These are phyloP conservation scores for Pezicula radicicola DNA, from an alignment of 2,329 filamentous ascomycete genomes.

Conservation along the genomic window DNA sequence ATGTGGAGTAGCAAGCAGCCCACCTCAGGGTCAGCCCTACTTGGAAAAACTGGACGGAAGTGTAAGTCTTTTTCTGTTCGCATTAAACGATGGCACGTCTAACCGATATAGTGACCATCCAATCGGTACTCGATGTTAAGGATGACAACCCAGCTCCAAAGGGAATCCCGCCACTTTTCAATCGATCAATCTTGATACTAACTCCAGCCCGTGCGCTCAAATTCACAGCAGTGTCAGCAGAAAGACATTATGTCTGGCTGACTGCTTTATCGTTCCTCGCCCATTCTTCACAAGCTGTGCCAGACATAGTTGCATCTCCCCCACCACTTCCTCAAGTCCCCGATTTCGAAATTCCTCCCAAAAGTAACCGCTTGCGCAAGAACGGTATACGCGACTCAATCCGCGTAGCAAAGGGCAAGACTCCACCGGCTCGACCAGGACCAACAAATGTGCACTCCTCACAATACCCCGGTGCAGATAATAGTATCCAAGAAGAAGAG, in stretches of 20 bases:
- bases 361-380: conserved; percentile 28
- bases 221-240: conserved; percentile 79
- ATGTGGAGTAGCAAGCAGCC: conserved; percentile 99
- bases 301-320: conserved; percentile 64
- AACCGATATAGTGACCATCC: conserved; percentile 70
- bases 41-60: conserved; percentile 94
- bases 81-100: conserved; percentile 18
- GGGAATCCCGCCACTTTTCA: conserved; percentile 65
- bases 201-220: conserved; percentile 93
- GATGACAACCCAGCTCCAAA: conserved; percentile 86
- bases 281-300: conserved; percentile 78
- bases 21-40: conserved; percentile 76
- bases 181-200: conserved; percentile 90
- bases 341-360: conserved; percentile 39
- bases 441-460: conserved; percentile 32
- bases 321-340: conserved; percentile 49
- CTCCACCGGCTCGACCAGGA: conserved; percentile 32
- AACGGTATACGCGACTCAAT: conserved; percentile 81
- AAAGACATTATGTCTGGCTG: conserved; percentile 93
- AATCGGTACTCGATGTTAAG: conserved; percentile 95
- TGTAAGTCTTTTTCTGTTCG: conserved; percentile 55
- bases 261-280: conserved; percentile 93
- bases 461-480: conserved; percentile 14
- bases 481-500: conserved; percentile 17
- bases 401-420: conserved; percentile 73